Evolutionary conservation across 495 filamentous ascomycete genomes (phyloP).

Genomic region (Annulohypoxylon moriforme): DNA sequence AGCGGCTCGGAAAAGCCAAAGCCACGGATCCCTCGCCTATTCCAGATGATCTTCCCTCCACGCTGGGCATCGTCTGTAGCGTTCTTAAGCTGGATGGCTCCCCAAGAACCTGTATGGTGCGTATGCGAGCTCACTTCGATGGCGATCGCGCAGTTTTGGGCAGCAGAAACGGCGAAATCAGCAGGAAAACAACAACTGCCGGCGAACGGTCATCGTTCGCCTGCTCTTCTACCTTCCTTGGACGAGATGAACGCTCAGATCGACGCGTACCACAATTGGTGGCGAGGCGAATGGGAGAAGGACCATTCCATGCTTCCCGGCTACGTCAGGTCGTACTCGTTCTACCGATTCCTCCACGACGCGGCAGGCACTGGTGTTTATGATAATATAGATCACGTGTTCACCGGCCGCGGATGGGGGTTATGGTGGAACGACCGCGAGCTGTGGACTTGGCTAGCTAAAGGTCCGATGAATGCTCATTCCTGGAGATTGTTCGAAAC

Average conservation of each 20-base stretch:
- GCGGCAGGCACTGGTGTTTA: constrained; percentile 44
- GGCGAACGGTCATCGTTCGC: constrained; percentile 6
- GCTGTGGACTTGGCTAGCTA: constrained; percentile 40
- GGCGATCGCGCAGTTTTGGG: constrained; percentile 47
- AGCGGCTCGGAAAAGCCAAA: neutral
- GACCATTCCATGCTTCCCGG: constrained; percentile 19
- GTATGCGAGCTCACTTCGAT: constrained; percentile 45
- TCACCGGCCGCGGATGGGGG: constrained; percentile 35
- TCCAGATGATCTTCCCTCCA: constrained; percentile 44
- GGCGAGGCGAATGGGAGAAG: constrained; percentile 36
- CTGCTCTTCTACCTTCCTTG: constrained; percentile 35
- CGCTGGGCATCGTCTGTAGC: constrained; percentile 37
- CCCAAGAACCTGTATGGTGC: constrained; percentile 29
- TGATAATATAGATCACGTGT: constrained; percentile 38
- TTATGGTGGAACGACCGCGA: constrained; percentile 47
- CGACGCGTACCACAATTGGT: constrained; percentile 39
- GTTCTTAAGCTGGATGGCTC: constrained; percentile 36
- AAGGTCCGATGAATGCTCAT: constrained; percentile 38
- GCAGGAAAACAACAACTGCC: neutral
- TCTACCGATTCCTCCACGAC: constrained; percentile 42
- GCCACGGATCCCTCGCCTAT: constrained; percentile 36
- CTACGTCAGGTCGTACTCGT: constrained; percentile 27
- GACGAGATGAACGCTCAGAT: constrained; percentile 43
- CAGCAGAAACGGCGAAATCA: constrained; percentile 15
- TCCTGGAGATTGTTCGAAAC: constrained; percentile 42